Evolutionary conservation across 441 rosid species (phyloP).

Genomic region (Gossypium gossypioides): DNA sequence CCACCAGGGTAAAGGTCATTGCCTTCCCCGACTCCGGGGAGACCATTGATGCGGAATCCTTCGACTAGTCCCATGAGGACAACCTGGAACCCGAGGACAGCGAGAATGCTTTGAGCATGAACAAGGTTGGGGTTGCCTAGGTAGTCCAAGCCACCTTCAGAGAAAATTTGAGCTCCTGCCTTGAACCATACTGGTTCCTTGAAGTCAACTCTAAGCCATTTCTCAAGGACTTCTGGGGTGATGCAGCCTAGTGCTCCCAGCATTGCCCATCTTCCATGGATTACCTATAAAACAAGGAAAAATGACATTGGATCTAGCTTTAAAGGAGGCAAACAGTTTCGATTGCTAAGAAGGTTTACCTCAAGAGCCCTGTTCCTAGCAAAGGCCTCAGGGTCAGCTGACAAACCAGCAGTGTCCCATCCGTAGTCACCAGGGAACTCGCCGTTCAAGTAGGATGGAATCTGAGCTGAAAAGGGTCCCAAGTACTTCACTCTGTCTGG

Average conservation of each 20-base stretch:
- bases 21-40: slow-evolving; percentile 83
- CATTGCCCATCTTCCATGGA: slow-evolving; percentile 96
- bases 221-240: slow-evolving; percentile 79
- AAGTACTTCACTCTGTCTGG: slow-evolving; percentile 89
- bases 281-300: slow-evolving; percentile 35
- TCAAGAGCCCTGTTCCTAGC: slow-evolving; percentile 96
- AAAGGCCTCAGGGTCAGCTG: slow-evolving; percentile 86
- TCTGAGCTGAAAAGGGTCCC: slow-evolving; percentile 95
- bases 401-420: slow-evolving; percentile 87
- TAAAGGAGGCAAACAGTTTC: background rate
- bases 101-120: slow-evolving; percentile 90
- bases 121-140: slow-evolving; percentile 90
- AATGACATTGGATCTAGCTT: background rate
- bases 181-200: slow-evolving; percentile 96
- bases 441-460: slow-evolving; percentile 80
- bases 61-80: slow-evolving; percentile 81
- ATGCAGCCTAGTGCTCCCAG: slow-evolving; percentile 89
- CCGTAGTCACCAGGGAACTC: slow-evolving; percentile 93
- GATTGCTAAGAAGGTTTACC: slow-evolving; percentile 24
- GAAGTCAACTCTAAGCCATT: slow-evolving; percentile 75
- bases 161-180: slow-evolving; percentile 91
- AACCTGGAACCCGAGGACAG: slow-evolving; percentile 78
- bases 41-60: slow-evolving; percentile 88
- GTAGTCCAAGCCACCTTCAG: slow-evolving; percentile 92
- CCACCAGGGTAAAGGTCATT: slow-evolving; percentile 91